Base-by-base conservation (phyloP, 2,329 filamentous ascomycete genomes). In the Metarhizium rileyi region DNA sequence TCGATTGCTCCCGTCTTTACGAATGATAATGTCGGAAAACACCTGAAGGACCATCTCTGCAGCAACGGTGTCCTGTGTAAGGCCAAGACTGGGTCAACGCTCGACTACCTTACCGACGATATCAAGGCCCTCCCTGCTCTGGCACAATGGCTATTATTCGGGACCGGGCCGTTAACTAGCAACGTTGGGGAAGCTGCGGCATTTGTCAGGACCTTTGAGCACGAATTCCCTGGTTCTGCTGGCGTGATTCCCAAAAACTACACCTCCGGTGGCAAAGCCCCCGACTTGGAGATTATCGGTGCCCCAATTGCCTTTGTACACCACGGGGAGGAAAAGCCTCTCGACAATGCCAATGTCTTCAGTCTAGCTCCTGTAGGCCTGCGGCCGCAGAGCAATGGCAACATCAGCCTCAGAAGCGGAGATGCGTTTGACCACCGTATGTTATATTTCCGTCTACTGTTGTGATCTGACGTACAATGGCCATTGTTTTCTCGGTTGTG, bases 11-110 rank as follows among this genome's bases (percentile, higher is more conserved):
- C 80, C 5, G 59, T 81, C 33, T 64, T 68, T 2, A 71, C 84
- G 57, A 70, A 80, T 2, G 80, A 79, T 0, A 81, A 80, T 40
- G 80, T 86, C 12, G 82, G 82, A 25, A 72, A 68, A 26, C 82
- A 83, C 62, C 46, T 61, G 27, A 55, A 56, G 53, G 61, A 63
- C 48, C 61, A 60, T n/a, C 49, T 56, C 14, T 50, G 50, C 50
- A 46, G 51, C n/a, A 47, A 44, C 23, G 52, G 46, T 20, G 23
- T 56, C 22, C 8, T 50, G 14, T 52, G 52, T 44, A 56, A 54
- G 47, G 49, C 52, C 35, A 55, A 54, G 47, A 33, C 44, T 8
- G 47, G 51, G 3, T 23, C 40, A 4, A 53, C 53, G 2, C 49
- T 54, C 41, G 55, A 55, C 44, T 56, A 55, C 38, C 51, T 56